A percentile compares a stretch with the other conserved stretches of the same genome.
Conservation (phyloP, 2,329 filamentous ascomycete genomes). For the Ascochyta viciae-villosae region DNA sequence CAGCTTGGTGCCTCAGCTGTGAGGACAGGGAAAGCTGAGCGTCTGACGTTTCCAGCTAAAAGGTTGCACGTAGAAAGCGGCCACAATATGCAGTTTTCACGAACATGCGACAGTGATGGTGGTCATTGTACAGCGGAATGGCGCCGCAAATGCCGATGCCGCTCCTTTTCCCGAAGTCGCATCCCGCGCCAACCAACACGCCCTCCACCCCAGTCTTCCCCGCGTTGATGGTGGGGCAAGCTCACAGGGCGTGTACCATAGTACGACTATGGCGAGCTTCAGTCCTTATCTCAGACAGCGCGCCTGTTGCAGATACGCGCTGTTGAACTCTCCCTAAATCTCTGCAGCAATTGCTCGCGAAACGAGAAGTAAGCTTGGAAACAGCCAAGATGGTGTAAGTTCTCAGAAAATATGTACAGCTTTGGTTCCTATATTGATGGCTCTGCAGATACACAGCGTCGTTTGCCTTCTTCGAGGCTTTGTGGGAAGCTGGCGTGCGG, state of each 20-base stretch:
- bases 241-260: conserved; percentile 7
- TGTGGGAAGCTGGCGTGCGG: conserved; percentile 66
- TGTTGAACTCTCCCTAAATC: neutral
- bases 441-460: conserved; percentile 71
- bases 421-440: neutral
- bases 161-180: conserved; percentile 11
- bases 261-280: neutral
- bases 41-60: no score
- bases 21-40: neutral
- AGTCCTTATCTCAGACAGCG: neutral
- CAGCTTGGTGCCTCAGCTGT: conserved; percentile 8
- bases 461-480: conserved; percentile 81
- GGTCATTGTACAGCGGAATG: conserved; percentile 1
- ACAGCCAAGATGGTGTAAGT: conserved; percentile 34
- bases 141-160: conserved; percentile 9
- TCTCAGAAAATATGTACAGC: no score
- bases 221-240: conserved; percentile 16
- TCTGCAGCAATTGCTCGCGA: neutral
- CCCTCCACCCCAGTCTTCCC: conserved; percentile 8
- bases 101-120: no score
- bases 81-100: neutral
- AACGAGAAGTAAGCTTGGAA: neutral
- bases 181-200: conserved; percentile 2
- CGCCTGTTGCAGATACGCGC: neutral
- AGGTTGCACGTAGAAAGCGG: neutral